Conservation (phyloP, 2,329 filamentous ascomycete species). For the Cladosporium cucumerinum region DNA sequence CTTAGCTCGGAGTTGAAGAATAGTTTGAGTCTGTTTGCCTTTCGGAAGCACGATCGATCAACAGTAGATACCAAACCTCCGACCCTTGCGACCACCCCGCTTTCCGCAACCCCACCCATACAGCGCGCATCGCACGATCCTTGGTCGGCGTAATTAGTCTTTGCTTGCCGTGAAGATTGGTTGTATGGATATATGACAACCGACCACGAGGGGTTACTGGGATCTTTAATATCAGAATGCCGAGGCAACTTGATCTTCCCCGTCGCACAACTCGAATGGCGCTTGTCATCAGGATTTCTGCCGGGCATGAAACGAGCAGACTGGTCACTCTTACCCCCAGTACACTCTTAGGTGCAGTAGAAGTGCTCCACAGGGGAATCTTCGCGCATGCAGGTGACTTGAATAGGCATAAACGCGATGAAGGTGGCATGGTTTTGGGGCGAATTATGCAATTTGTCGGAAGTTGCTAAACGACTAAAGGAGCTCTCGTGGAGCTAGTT, state of each 20-base stretch:
- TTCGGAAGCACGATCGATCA: neutral
- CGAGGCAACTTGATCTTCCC: neutral
- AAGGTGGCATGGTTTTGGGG: neutral
- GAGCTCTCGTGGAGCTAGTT: neutral
- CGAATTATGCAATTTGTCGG: neutral
- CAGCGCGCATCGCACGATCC: neutral
- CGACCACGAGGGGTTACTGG: neutral
- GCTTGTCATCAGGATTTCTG: neutral
- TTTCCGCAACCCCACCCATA: neutral
- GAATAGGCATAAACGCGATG: neutral
- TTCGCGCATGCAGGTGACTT: neutral
- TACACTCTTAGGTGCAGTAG: neutral
- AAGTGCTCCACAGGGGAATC: neutral
- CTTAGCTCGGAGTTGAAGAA: neutral
- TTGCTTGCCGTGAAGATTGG: no score
- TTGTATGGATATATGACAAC: neutral
- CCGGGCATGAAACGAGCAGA: neutral
- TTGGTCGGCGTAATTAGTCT: no score
- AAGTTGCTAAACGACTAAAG: neutral
- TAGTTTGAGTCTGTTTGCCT: neutral
- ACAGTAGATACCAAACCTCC: neutral
- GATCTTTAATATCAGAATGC: neutral
- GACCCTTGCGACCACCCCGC: neutral
- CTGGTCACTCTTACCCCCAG: neutral
- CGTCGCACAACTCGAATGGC: neutral